phyloP scores from a whole-genome alignment of 306 rosid species.

The Astragalus membranaceus region DNA sequence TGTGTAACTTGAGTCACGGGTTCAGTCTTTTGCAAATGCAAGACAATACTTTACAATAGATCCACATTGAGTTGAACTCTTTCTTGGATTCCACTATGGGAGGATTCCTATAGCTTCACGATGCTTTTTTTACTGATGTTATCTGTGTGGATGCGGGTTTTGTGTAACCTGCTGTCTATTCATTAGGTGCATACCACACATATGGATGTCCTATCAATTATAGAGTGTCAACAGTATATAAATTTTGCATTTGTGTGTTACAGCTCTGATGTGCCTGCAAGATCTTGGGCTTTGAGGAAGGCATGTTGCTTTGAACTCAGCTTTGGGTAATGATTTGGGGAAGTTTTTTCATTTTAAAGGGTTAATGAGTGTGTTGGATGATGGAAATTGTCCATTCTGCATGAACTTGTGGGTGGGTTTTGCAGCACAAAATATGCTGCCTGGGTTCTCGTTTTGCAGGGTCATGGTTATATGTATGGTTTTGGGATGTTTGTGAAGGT shows the following conservation, averaged over 20 bases:
- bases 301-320: conserved; percentile 67
- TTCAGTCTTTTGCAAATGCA: neutral
- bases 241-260: conserved; percentile 82
- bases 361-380: conserved; percentile 39
- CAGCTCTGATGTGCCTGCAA: conserved; percentile 64
- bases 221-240: conserved; percentile 58
- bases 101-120: neutral
- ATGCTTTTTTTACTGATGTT: neutral
- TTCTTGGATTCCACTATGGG: neutral
- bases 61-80: neutral
- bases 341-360: conserved; percentile 36
- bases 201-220: conserved; percentile 53
- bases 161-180: conserved; percentile 23
- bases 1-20: neutral
- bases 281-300: conserved; percentile 80
- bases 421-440: conserved; percentile 33
- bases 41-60: neutral
- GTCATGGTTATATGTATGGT: conserved; percentile 36
- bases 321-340: conserved; percentile 57
- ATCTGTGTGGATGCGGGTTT: conserved; percentile 11
- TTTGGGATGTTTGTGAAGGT: conserved; percentile 27
- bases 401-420: conserved; percentile 32
- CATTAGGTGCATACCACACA: conserved; percentile 28
- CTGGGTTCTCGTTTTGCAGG: conserved; percentile 33
- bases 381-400: conserved; percentile 42